Conservation (phyloP, 2,329 filamentous ascomycete species). For the Aspergillus versicolor region DNA sequence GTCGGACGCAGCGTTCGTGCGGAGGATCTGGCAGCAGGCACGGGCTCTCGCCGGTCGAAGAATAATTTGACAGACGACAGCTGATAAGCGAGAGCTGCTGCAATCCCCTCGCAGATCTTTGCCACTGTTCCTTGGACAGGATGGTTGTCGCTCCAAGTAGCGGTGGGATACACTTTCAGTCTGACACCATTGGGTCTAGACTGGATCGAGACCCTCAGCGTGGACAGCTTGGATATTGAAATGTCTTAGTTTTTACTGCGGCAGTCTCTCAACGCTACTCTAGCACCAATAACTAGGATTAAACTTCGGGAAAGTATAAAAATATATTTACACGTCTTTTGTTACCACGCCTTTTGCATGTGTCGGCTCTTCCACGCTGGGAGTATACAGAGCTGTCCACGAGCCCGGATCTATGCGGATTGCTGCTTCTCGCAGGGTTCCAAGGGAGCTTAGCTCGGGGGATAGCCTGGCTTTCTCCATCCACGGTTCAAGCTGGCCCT, state of each 20-base stretch:
- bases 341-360: background rate
- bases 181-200: background rate
- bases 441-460: background rate
- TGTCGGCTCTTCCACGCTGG: background rate
- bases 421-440: background rate
- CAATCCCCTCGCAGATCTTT: background rate
- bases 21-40: conserved; percentile 9
- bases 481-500: background rate
- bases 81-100: conserved; percentile 3
- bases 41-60: background rate
- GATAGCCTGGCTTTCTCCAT: background rate
- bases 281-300: too few species aligned
- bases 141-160: background rate
- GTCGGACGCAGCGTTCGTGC: conserved; percentile 6
- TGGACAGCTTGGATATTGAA: background rate
- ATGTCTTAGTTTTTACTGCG: too few species aligned
- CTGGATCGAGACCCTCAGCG: background rate
- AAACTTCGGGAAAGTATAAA: background rate
- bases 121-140: background rate
- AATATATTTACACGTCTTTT: background rate
- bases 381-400: background rate
- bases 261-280: too few species aligned
- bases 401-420: background rate
- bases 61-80: background rate
- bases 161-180: conserved; percentile 7